Conservation (phyloP, 164 flowering plant genomes). For the Magnolia changhungtana region DNA sequence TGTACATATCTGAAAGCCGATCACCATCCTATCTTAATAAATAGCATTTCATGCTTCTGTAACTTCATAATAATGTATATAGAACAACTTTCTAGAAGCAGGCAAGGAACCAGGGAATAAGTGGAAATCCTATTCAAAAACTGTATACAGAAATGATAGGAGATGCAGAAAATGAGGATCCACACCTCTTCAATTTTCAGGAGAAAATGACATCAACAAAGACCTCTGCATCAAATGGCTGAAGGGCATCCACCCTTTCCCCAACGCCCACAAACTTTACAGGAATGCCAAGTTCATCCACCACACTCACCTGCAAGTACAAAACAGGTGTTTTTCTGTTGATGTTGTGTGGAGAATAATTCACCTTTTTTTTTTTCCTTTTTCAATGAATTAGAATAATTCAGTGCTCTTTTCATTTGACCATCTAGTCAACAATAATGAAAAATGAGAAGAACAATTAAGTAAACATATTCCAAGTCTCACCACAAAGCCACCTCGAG, state of each 20-base stretch:
- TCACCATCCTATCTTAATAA: too few species aligned
- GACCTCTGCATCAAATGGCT: conserved; percentile 89
- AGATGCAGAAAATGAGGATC: too few species aligned
- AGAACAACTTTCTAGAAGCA: too few species aligned
- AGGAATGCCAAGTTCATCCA: conserved; percentile 96
- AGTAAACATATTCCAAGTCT: conserved; percentile 11
- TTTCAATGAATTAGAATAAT: background rate
- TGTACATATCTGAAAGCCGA: too few species aligned
- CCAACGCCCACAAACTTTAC: conserved; percentile 98
- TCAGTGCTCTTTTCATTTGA: background rate
- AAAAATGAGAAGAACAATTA: background rate
- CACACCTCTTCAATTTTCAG: too few species aligned
- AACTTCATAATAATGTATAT: too few species aligned
- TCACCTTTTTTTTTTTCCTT: too few species aligned
- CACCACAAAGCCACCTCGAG: conserved; percentile 99
- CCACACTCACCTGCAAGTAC: conserved; percentile 82
- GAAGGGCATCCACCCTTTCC: conserved; percentile 91
- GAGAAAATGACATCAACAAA: too few species aligned
- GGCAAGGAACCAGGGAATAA: too few species aligned
- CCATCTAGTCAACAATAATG: background rate
- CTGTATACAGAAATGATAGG: too few species aligned
- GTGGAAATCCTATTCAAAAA: too few species aligned
- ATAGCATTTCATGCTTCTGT: too few species aligned
- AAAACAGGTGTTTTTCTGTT: background rate
- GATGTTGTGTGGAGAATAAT: background rate